Evolutionary conservation across 257 asterid species (phyloP).

Genomic region (Craterostigma plantagineum): DNA sequence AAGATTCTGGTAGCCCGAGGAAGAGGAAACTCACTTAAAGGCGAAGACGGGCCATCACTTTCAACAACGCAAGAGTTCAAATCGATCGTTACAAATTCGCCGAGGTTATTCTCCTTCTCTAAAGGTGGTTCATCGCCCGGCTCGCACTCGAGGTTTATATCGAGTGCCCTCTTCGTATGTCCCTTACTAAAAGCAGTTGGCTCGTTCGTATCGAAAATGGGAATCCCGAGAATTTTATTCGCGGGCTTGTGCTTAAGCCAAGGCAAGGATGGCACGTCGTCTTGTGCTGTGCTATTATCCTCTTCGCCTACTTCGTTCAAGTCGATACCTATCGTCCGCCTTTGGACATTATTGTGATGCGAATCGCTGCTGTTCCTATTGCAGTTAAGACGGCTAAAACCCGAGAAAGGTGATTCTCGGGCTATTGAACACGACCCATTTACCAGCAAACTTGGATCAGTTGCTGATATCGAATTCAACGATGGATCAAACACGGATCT

Average conservation of each 20-base stretch:
- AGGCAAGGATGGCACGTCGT: constrained; percentile 27
- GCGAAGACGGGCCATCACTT: too few species aligned
- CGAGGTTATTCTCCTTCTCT: constrained; percentile 11
- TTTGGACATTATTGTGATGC: too few species aligned
- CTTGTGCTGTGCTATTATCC: too few species aligned
- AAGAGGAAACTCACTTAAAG: too few species aligned
- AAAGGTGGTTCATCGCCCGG: constrained; percentile 14
- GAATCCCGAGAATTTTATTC: constrained; percentile 53
- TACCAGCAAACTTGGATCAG: too few species aligned
- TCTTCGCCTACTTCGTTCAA: constrained; percentile 23
- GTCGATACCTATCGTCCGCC: constrained; percentile 31
- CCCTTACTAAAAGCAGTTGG: constrained; percentile 7
- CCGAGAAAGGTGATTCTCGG: constrained; percentile 13
- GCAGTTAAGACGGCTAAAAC: constrained; percentile 22
- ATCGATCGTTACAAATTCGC: background rate
- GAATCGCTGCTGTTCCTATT: background rate
- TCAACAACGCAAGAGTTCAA: too few species aligned
- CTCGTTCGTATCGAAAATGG: constrained; percentile 57
- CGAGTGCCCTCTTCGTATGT: constrained; percentile 31
- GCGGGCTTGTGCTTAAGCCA: constrained; percentile 53
- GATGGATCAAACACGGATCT: too few species aligned
- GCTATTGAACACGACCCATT: constrained; percentile 24
- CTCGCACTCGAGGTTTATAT: constrained; percentile 58
- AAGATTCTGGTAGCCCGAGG: too few species aligned
- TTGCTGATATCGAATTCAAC: too few species aligned